Conservation (phyloP, 257 asterid genomes). For the Nicotiana paniculata region DNA sequence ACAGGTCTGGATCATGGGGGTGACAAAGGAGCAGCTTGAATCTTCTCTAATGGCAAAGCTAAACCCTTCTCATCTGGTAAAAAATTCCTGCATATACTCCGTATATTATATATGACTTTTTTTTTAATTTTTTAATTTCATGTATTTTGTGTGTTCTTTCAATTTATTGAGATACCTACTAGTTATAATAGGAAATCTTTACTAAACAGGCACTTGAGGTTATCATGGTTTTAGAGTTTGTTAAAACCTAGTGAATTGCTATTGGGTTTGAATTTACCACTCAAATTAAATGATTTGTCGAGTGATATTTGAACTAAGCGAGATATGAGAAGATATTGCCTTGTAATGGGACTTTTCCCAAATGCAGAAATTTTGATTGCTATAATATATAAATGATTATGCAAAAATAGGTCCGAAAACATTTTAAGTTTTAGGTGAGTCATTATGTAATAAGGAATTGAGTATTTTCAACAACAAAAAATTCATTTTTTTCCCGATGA, state of each 20-base stretch:
- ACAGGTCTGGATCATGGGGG: constrained; percentile 40
- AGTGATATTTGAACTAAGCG: neutral
- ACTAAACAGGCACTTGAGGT: neutral
- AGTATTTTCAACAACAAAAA: neutral
- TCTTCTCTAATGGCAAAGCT: constrained; percentile 57
- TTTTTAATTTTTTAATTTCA: neutral
- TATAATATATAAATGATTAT: neutral
- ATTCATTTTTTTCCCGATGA: too few species aligned
- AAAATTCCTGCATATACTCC: neutral
- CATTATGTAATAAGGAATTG: neutral
- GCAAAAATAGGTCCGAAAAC: neutral
- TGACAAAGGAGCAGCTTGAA: constrained; percentile 68
- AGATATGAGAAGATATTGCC: neutral
- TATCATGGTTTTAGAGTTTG: neutral
- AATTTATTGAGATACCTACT: neutral
- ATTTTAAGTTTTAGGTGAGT: neutral
- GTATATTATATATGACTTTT: neutral
- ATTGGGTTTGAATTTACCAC: neutral
- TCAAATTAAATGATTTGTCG: neutral
- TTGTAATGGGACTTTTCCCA: neutral
- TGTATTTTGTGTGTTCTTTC: neutral
- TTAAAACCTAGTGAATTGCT: neutral
- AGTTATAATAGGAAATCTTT: neutral
- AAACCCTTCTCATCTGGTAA: constrained; percentile 69
- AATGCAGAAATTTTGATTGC: neutral